Evolutionary conservation across 2,329 filamentous ascomycete genomes (phyloP).

Genomic region (Aspergillus flavus): DNA sequence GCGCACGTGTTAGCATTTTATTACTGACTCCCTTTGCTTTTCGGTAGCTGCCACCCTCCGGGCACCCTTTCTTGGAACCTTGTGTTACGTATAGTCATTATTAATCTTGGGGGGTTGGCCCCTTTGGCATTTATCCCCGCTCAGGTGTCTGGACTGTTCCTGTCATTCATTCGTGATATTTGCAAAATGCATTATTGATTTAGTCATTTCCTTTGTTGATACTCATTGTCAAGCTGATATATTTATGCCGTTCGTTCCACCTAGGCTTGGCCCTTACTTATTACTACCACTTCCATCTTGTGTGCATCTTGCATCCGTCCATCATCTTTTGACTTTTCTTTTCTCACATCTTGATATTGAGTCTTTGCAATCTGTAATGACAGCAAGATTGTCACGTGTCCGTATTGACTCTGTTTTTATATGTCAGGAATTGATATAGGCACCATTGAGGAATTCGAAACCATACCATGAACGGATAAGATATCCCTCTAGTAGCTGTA

Average conservation of each 20-base stretch:
- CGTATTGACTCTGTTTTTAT: slow-evolving; percentile 12
- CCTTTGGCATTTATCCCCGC: slow-evolving; percentile 14
- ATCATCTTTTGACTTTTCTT: slow-evolving; percentile 9
- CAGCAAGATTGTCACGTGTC: slow-evolving; percentile 17
- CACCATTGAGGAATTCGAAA: slow-evolving; percentile 11
- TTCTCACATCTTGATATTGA: neutral
- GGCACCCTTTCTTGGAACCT: neutral
- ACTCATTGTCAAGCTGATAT: slow-evolving; percentile 17
- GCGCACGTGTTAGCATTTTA: slow-evolving; percentile 15
- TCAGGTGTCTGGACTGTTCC: slow-evolving; percentile 16
- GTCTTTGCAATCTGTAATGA: slow-evolving; percentile 21
- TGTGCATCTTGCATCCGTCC: slow-evolving; percentile 12
- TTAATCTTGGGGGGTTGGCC: slow-evolving; percentile 14
- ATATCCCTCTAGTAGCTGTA: neutral
- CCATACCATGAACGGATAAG: neutral
- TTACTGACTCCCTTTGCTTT: slow-evolving; percentile 4
- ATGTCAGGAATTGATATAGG: slow-evolving; percentile 15
- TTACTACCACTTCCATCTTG: slow-evolving; percentile 12
- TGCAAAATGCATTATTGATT: slow-evolving; percentile 20
- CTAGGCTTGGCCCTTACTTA: slow-evolving; percentile 15
- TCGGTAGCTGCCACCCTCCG: neutral
- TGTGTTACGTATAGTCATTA: slow-evolving; percentile 11
- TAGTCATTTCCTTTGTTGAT: slow-evolving; percentile 26
- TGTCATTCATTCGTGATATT: slow-evolving; percentile 21
- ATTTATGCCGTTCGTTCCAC: slow-evolving; percentile 20